Evolutionary conservation across 2,329 filamentous ascomycete genomes (phyloP), one percentile per base, ranked within the genome.

Genomic region (Acrodontium crateriforme): DNA sequence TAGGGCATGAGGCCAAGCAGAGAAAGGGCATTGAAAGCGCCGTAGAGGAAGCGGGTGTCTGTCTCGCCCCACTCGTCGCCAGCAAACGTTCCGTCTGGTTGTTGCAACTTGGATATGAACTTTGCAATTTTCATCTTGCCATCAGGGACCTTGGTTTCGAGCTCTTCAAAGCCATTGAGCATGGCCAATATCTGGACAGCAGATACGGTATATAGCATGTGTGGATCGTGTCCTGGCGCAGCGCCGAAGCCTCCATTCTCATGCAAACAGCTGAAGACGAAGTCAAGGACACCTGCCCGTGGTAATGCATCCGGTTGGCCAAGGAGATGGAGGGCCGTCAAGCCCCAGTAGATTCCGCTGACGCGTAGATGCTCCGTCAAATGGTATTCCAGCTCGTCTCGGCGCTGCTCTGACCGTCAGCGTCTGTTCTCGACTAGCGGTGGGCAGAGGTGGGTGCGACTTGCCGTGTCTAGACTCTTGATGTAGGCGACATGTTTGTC

Each of bases 51-150:
- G 14, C 89, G 74, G 0, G 89, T 95, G 55, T 98, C 89, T 38
- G 79, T 77, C 55, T 98, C 89, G 17, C 89, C 89, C 85, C 85
- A 98, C 54, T 92, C 78, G 49, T 98, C 89, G 27, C 89, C 89
- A 30, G 78, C 73, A 54, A 98, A 95, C 0, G 81, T 89, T 34
- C 89, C 89, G 30, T 78, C 63, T 12, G 60, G 63, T 50, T 93
- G 78, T 49, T 98, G 89, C 28, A 94, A 67, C 37, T 63, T 62
- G 37, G 85, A 78, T 44, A 95, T 84, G 58, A 77, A 95, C 51
- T 75, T 69, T 34, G 71, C 85, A 40, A 92, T 76, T 46, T 73
- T 74, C 37, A 67, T 63, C 53, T 74, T 83, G 35, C 78, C 78
- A 25, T 59, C 63, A 35, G 69, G 67, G 29, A 78, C 69, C 35